A percentile compares a stretch with the other conserved stretches of the same genome.
Conservation (phyloP, 2,329 filamentous ascomycete genomes). For the Nemania sp. region DNA sequence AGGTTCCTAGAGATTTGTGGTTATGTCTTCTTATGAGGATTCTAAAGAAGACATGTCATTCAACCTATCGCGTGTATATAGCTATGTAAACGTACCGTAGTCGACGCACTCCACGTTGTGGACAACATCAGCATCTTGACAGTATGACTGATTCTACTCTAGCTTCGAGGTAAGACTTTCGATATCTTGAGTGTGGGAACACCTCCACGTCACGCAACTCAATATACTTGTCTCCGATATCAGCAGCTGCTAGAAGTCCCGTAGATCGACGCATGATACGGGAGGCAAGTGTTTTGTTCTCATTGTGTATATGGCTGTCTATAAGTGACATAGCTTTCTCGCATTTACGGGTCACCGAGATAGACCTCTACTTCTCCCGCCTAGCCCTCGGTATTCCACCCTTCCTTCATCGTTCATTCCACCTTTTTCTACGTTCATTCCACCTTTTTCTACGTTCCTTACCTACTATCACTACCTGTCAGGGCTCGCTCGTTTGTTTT, state of each 20-base stretch:
- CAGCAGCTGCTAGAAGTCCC: neutral
- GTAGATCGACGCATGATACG: neutral
- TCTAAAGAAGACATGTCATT: neutral
- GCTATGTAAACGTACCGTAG: neutral
- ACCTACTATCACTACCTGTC: neutral
- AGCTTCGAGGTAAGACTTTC: neutral
- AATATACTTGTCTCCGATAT: neutral
- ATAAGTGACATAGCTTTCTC: slow-evolving; percentile 11
- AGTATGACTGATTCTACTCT: neutral
- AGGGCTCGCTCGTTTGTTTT: neutral
- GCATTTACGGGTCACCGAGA: neutral
- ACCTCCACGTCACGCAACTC: slow-evolving; percentile 15
- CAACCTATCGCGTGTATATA: slow-evolving; percentile 2
- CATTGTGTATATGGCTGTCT: neutral
- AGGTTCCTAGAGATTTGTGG: neutral
- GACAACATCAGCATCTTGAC: neutral
- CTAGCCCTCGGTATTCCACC: neutral
- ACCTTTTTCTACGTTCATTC: neutral
- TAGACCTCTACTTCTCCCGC: neutral
- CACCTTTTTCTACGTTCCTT: neutral
- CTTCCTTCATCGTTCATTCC: slow-evolving; percentile 1
- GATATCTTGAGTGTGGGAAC: neutral
- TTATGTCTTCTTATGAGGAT: neutral
- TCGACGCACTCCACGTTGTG: neutral
- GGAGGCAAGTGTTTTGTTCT: slow-evolving; percentile 11